A percentile compares a stretch with the other conserved stretches of the same genome.
phyloP scores from a whole-genome alignment of 208 protist genomes.

The Trypanosoma vivax region DNA sequence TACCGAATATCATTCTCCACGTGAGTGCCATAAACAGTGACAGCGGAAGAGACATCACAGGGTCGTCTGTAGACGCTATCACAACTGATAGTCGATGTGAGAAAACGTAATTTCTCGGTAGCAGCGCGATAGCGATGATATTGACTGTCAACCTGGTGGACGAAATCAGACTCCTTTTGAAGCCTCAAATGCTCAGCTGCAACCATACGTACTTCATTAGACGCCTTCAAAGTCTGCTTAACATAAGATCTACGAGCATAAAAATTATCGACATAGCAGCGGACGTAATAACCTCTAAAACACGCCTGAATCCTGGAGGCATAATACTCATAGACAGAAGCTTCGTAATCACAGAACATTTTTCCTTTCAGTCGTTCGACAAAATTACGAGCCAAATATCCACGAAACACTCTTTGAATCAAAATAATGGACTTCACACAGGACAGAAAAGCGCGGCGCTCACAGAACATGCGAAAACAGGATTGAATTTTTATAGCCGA shows the following conservation, averaged over 20 bases:
- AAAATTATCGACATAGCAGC: conserved; percentile 43
- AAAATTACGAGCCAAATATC: conserved; percentile 27
- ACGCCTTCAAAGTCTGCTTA: conserved; percentile 20
- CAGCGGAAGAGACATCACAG: neutral
- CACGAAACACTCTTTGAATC: conserved; percentile 57
- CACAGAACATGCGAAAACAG: conserved; percentile 44
- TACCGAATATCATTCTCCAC: conserved; percentile 48
- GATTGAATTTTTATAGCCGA: conserved; percentile 46
- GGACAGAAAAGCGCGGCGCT: conserved; percentile 18
- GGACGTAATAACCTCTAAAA: conserved; percentile 48
- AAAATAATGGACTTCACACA: conserved; percentile 15
- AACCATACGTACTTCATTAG: conserved; percentile 24
- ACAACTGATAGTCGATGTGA: conserved; percentile 41
- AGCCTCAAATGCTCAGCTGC: conserved; percentile 21
- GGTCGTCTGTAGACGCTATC: conserved; percentile 39
- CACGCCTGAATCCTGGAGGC: conserved; percentile 62
- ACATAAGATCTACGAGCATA: conserved; percentile 63
- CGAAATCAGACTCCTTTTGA: conserved; percentile 6
- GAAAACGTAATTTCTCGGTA: conserved; percentile 39
- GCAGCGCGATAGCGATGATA: conserved; percentile 21
- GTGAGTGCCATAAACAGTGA: conserved; percentile 26
- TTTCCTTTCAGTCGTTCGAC: conserved; percentile 11
- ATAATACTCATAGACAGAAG: conserved; percentile 57
- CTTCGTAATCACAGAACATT: conserved; percentile 10
- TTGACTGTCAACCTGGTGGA: conserved; percentile 5